Conservation (phyloP, 257 asterid genomes). For the Nicotiana paniculata region DNA sequence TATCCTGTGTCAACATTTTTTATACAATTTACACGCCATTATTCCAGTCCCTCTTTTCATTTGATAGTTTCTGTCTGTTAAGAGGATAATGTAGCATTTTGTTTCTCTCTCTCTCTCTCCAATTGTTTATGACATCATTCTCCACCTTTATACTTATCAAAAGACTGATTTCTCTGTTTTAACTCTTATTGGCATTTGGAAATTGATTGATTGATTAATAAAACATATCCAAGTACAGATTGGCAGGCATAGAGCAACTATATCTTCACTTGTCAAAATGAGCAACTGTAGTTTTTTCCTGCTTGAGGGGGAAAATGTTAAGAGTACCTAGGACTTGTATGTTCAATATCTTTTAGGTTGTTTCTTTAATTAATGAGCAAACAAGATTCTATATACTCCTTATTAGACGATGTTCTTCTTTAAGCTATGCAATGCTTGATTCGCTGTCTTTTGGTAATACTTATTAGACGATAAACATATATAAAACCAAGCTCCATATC, state of each 20-base stretch:
- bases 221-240: not conserved
- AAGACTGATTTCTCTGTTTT: not conserved
- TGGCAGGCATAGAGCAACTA: not conserved
- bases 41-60: not conserved
- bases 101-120: not conserved
- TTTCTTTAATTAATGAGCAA: not conserved
- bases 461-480: not conserved
- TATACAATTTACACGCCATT: not conserved
- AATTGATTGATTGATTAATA: not conserved
- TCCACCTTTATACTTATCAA: not conserved
- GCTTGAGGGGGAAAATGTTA: not conserved
- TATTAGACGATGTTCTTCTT: not conserved
- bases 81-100: not conserved
- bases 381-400: not conserved
- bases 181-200: not conserved
- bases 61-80: not conserved
- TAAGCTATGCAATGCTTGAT: not conserved
- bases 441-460: not conserved
- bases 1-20: not conserved
- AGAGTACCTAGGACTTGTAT: not conserved
- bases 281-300: not conserved
- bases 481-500: not conserved
- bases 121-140: not conserved
- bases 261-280: not conserved
- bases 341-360: not conserved